Conservation (phyloP, 805 yeast genomes). For the Candida caryicola region DNA sequence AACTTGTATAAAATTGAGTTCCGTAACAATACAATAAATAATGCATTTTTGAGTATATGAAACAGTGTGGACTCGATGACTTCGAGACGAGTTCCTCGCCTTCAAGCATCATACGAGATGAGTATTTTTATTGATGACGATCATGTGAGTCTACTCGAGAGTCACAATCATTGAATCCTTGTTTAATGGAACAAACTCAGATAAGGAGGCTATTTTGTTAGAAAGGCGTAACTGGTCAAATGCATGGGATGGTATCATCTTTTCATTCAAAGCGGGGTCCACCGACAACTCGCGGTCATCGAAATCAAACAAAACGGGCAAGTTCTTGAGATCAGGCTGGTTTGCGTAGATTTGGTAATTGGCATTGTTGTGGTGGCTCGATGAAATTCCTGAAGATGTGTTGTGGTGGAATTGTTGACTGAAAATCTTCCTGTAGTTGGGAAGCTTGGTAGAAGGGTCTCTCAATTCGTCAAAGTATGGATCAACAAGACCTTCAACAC, state of each 20-base stretch:
- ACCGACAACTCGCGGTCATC: constrained; percentile 50
- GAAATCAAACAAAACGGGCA: constrained; percentile 54
- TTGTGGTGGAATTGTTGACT: constrained; percentile 29
- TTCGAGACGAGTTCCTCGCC: background rate
- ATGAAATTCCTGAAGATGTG: constrained; percentile 13
- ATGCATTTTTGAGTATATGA: background rate
- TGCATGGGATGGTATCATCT: constrained; percentile 44
- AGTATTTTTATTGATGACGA: too few relatives aligned
- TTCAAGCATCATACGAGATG: background rate
- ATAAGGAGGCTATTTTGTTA: constrained; percentile 18
- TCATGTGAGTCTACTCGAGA: constrained; percentile 23
- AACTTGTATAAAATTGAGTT: background rate
- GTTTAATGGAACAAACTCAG: constrained; percentile 40
- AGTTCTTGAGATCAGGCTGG: constrained; percentile 40
- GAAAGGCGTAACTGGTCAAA: constrained; percentile 23
- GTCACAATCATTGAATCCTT: constrained; percentile 31
- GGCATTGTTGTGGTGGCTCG: constrained; percentile 36
- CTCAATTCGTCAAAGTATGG: constrained; percentile 56
- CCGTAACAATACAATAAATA: background rate
- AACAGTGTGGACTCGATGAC: background rate
- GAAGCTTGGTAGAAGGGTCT: constrained; percentile 34
- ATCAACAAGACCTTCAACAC: constrained; percentile 51
- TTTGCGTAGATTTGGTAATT: constrained; percentile 38
- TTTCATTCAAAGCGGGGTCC: constrained; percentile 36
- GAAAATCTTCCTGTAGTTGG: constrained; percentile 43